Evolutionary conservation across 2,329 filamentous ascomycete genomes (phyloP).

Genomic region (Beauveria scarabaeidicola): DNA sequence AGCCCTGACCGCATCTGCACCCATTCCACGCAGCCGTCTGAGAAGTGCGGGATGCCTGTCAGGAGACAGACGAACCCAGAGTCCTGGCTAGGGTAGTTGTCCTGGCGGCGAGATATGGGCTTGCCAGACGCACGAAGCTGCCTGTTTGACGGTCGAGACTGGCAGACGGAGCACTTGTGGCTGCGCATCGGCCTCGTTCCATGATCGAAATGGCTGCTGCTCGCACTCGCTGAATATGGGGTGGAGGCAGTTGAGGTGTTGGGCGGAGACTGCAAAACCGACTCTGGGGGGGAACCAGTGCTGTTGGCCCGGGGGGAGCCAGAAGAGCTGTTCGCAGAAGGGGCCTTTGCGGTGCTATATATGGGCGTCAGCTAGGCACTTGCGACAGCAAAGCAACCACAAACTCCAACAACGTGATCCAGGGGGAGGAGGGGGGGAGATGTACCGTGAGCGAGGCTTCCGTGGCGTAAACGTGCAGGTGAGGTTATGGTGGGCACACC

Average conservation of each 20-base stretch:
- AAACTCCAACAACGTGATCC: not conserved
- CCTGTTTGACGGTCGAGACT: slow-evolving; percentile 6
- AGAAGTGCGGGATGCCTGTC: slow-evolving; percentile 42
- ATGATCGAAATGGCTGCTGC: not conserved
- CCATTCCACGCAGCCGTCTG: slow-evolving; percentile 38
- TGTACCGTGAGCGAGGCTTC: slow-evolving; percentile 10
- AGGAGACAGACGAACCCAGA: slow-evolving; percentile 37
- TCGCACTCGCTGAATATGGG: not conserved
- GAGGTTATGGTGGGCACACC: slow-evolving; percentile 39
- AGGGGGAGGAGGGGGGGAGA: not conserved
- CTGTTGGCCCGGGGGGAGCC: no score
- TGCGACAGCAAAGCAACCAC: not conserved
- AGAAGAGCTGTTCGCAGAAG: no score
- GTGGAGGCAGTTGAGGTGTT: not conserved
- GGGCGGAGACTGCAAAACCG: not conserved
- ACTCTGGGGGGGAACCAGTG: not conserved
- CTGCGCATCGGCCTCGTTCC: not conserved
- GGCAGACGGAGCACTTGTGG: slow-evolving; percentile 7
- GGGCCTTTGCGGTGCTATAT: not conserved
- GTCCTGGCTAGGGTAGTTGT: slow-evolving; percentile 35
- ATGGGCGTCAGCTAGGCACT: not conserved
- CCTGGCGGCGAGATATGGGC: slow-evolving; percentile 29
- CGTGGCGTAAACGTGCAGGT: slow-evolving; percentile 34
- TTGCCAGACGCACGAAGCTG: not conserved
- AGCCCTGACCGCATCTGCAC: slow-evolving; percentile 36